Base-by-base conservation (phyloP, 2,329 filamentous ascomycete genomes). In the Cladophialophora chaetospira region DNA sequence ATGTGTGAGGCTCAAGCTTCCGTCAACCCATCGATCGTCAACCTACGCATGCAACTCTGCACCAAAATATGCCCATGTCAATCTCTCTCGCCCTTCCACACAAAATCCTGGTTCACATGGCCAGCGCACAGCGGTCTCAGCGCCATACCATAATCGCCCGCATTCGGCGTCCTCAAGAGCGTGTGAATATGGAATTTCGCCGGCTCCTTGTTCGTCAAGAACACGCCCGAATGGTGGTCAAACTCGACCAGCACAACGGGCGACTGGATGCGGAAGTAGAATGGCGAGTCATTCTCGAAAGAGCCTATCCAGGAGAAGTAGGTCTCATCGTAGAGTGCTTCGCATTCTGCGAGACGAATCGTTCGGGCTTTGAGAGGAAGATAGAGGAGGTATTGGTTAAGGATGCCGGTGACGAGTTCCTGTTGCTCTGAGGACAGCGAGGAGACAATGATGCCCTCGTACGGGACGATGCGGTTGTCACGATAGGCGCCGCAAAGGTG, bases 271-370 rank as follows among this genome's bases (percentile, higher is more conserved):
- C 89, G 80, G 66, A 86, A 93, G 71, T 92, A 93, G 66, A 89
- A 93, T 0, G 88, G 77, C 68, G 91, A 88, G 1, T 33, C 19
- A 49, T 88, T 78, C 0, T 78, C 82, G 58, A 76, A 88, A 0
- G 82, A 84, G 3, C 89, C 89, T 52, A 92, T 91, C 88, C 89
- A 93, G 68, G 81, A 83, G 68, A 90, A 92, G 67, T 89, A 88
- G 4, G 88, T 92, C 75, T 91, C 87, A n/a, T 73, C 66, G 54
- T 87, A 83, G 69, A 82, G 80, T 2, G 70, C 67, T 48, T 77
- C 75, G 44, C 86, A 77, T 35, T 85, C 77, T 1, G 75, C 71
- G 1, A 90, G 69, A 13, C 83, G 81, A 3, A 82, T 68, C 46
- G 77, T 66, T 1, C 86, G 77, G 0, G 87, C 79, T 9, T 68